Percentiles rank a stretch among this genome's conserved stretches.
phyloP scores from a whole-genome alignment of 1,139 yeast genomes.

The Scheffersomyces titani region DNA sequence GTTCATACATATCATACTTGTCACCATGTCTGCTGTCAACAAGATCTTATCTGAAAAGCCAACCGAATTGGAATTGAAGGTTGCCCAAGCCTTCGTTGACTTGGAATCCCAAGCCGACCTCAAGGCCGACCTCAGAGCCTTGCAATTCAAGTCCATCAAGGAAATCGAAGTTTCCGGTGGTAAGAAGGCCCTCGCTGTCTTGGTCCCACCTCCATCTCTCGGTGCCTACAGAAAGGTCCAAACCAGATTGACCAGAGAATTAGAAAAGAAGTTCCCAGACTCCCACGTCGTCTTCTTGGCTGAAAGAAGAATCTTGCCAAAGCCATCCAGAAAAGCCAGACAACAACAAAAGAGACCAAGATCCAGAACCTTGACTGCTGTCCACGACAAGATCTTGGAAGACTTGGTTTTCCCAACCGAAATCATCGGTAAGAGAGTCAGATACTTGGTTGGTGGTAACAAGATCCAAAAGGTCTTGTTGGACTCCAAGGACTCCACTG shows the following conservation, averaged over 20 bases:
- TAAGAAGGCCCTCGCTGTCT: slow-evolving; percentile 97
- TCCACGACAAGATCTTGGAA: slow-evolving; percentile 97
- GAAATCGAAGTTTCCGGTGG: slow-evolving; percentile 98
- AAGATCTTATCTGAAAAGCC: slow-evolving; percentile 93
- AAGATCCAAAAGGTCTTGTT: slow-evolving; percentile 97
- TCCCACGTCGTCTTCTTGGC: slow-evolving; percentile 99
- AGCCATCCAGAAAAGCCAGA: slow-evolving; percentile 89
- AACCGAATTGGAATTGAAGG: slow-evolving; percentile 98
- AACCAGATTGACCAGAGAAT: slow-evolving; percentile 97
- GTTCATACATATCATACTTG: slow-evolving; percentile 11
- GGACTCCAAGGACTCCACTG: slow-evolving; percentile 96
- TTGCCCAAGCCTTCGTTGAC: slow-evolving; percentile 98
- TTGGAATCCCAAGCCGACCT: slow-evolving; percentile 94
- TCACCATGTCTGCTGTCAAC: slow-evolving; percentile 89
- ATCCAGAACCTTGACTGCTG: slow-evolving; percentile 98
- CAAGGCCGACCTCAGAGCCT: slow-evolving; percentile 97
- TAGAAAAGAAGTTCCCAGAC: slow-evolving; percentile 99
- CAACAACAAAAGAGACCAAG: slow-evolving; percentile 99
- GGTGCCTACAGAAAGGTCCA: slow-evolving; percentile 96
- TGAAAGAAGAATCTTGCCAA: slow-evolving; percentile 99
- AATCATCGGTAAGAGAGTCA: slow-evolving; percentile 98
- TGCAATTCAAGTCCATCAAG: slow-evolving; percentile 98
- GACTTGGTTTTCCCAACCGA: slow-evolving; percentile 99
- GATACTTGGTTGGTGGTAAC: slow-evolving; percentile 99
- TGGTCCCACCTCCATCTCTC: slow-evolving; percentile 97